Base-by-base conservation (phyloP, 2,329 filamentous ascomycete genomes). In the Claviceps cyperi region DNA sequence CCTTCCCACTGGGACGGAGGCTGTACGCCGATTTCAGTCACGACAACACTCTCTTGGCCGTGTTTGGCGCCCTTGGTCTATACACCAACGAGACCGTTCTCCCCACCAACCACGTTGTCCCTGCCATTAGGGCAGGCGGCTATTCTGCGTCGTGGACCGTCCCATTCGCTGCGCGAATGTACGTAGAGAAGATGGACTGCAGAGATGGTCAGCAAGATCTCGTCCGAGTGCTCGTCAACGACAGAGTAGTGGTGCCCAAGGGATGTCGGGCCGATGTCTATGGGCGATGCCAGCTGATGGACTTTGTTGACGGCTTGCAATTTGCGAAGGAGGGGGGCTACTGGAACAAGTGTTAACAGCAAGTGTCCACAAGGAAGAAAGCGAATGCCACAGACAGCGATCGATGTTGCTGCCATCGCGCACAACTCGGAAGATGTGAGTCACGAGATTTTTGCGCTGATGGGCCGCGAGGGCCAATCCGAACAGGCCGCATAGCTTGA, bases 21-120 rank as follows among this genome's bases (percentile, higher is more conserved):
- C 67, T 95, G 1, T 96, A 94, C 60, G 89, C 87, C 0, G 90
- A 96, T 65, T 95, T 96, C 62, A 86, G 82, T 54, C 90, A 96
- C 65, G 90, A 96, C 66, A 95, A 94, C 64, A 81, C 84, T 61
- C 88, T 96, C 80, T 79, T 78, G 32, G 76, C 77, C 7, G 79
- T 94, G 6, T 85, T 85, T 61, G 80, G 80, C 5, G 87, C 88
- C 0, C 62, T 96, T 55, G 86, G 88, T 0, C 68, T 95, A 24
- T 94, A 88, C 67, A 85, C 89, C 56, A 67, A 66, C 43, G 86
- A 80, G 0, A 59, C 62, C 14, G 69, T 74, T 11, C 67, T 84
- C 22, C 72, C 75, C 2, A 74, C 72, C 22, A 69, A 69, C 3
- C 70, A 69, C 6, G 64, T 78, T 24, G 62, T 74, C 39, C 68